Conservation (phyloP, 495 filamentous ascomycete genomes). For the Trichodelitschia bisporula region DNA sequence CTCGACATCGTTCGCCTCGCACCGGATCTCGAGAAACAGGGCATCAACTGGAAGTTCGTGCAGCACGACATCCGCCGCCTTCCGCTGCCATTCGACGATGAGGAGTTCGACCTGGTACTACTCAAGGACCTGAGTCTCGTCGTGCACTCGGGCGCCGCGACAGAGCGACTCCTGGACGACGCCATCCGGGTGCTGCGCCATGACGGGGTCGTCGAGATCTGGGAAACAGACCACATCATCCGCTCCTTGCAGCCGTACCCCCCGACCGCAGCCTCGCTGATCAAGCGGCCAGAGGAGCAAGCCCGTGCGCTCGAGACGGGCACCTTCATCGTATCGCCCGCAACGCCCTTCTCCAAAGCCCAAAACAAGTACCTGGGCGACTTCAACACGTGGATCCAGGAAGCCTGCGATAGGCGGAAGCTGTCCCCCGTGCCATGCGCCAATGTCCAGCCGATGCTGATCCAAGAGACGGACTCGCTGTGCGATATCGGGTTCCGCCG, state of each 20-base stretch:
- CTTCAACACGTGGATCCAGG: conserved; percentile 62
- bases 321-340: conserved; percentile 62
- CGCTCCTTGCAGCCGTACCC: conserved; percentile 44
- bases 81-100: conserved; percentile 58
- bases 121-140: conserved; percentile 65
- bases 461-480: conserved; percentile 57
- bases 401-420: conserved; percentile 45
- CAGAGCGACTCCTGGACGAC: conserved; percentile 50
- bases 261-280: conserved; percentile 6
- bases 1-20: conserved; percentile 61
- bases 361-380: conserved; percentile 65
- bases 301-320: conserved; percentile 36
- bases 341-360: conserved; percentile 49
- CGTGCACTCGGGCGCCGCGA: conserved; percentile 27
- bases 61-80: conserved; percentile 58
- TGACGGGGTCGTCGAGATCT: conserved; percentile 64
- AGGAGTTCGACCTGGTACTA: conserved; percentile 75
- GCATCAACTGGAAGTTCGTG: conserved; percentile 70
- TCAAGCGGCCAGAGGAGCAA: conserved; percentile 29
- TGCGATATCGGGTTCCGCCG: conserved; percentile 44
- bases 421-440: conserved; percentile 60
- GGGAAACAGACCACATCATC: conserved; percentile 61
- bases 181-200: conserved; percentile 51
- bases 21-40: conserved; percentile 43
- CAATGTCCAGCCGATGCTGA: conserved; percentile 44